These are phyloP conservation scores for Pneumocystis canis DNA, from an alignment of 1,139 yeast species.

Conservation along the genomic window DNA sequence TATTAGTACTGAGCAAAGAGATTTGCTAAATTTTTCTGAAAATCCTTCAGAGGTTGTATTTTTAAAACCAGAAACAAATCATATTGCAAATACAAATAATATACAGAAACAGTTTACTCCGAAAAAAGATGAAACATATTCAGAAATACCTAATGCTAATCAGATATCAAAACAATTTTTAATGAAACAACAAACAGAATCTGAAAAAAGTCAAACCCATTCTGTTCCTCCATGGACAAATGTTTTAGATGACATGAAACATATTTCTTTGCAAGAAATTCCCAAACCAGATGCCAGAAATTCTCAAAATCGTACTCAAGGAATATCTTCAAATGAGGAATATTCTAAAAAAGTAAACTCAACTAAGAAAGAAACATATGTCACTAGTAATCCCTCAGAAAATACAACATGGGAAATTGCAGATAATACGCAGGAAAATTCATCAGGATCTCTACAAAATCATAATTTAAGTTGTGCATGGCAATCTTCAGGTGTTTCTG, in stretches of 20 bases:
- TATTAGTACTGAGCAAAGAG: neutral
- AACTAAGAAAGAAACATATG: neutral
- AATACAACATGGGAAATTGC: neutral
- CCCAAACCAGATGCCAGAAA: constrained; percentile 42
- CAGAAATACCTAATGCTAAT: neutral
- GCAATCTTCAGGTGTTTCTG: constrained; percentile 15
- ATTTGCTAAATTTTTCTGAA: neutral
- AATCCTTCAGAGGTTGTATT: neutral
- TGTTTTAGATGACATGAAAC: constrained; percentile 25
- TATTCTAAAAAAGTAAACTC: neutral
- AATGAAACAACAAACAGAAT: constrained; percentile 12
- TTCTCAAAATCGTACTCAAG: constrained; percentile 26
- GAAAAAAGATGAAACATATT: neutral
- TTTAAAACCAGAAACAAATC: neutral
- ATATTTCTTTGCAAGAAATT: constrained; percentile 52
- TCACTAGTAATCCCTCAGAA: neutral
- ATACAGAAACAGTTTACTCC: neutral
- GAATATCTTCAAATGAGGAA: neutral
- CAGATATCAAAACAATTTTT: neutral
- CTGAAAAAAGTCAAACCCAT: constrained; percentile 23
- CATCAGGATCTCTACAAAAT: neutral
- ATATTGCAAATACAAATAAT: neutral
- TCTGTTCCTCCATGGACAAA: constrained; percentile 25
- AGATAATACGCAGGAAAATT: neutral
- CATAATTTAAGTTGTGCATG: neutral